Base-by-base conservation (phyloP, 345 rosid species). In the Reutealis trisperma region DNA sequence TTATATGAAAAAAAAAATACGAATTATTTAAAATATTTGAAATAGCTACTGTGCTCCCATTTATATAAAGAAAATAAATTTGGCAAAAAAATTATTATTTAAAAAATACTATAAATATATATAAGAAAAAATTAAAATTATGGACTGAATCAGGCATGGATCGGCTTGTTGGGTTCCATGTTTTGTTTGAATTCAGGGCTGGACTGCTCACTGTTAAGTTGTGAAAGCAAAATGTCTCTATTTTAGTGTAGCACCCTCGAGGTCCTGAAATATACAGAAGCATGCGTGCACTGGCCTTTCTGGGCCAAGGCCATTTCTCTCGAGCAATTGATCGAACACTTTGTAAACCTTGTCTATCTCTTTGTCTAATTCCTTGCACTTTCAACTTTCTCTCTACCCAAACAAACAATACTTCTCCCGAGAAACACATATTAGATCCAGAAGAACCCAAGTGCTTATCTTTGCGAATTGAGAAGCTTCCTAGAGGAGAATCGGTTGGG, bases 381-480 rank as follows among this genome's bases (percentile, higher is more conserved):
- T 80, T 78, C 45, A 86, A 2, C 66, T 81, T 82, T 80, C 78
- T 88, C 70, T 83, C 82, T 42, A 84, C 85, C 79, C 78, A 82
- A 58, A 45, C 78, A 37, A 8, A 59, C 10, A 42, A 57, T 18
- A 70, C 44, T 42, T 44, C 67, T 66, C 24, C 71, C 1, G 81
- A 69, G 10, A 67, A 75, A 70, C 75, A 45, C 14, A 22, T 18
- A 34, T 65, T 70, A 14, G 82, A 81, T 0, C 70, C 11, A 49
- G 81, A 78, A 62, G 75, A 74, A 68, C 77, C 83, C 57, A 87
- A 88, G 63, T 89, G 93, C 81, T 86, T 93, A 22, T 93, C 93
- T 71, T 75, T 81, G 64, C 89, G 94, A 83, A 92, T 96, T 65
- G 96, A 93, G 90, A 88, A 86, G 77, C 91, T 93, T 25, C 82